Evolutionary conservation across 2,329 filamentous ascomycete species (phyloP).

Genomic region (Pseudocercospora musae): DNA sequence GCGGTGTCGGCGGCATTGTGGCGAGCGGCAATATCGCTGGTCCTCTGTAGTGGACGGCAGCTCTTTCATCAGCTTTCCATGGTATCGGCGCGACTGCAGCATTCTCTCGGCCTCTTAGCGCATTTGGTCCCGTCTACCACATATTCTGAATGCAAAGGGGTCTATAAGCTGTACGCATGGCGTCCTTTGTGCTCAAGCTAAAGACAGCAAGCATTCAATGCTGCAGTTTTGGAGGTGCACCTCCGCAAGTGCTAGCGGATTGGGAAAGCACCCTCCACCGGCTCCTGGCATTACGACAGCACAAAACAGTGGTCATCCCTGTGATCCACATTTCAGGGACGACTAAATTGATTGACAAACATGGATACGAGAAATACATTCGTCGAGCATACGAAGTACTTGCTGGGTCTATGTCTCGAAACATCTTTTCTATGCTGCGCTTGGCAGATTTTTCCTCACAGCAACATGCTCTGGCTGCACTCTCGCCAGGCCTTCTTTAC

Average conservation of each 20-base stretch:
- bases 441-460: conserved; percentile 8
- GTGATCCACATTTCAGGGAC: not conserved
- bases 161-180: not conserved
- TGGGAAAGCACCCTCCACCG: not conserved
- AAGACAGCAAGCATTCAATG: not conserved
- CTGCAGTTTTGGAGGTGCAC: not conserved
- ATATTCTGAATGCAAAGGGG: not conserved
- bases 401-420: not conserved
- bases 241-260: not conserved
- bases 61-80: conserved; percentile 17
- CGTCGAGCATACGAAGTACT: not conserved
- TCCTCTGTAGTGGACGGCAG: conserved; percentile 5
- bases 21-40: not conserved
- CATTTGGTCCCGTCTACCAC: not conserved
- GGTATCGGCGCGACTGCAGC: conserved; percentile 7
- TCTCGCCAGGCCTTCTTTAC: conserved; percentile 81
- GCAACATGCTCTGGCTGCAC: conserved; percentile 51
- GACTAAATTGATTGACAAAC: not conserved
- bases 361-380: not conserved
- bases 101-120: conserved; percentile 4
- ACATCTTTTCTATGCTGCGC: conserved; percentile 1
- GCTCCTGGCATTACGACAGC: not conserved
- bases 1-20: conserved; percentile 16
- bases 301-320: not conserved
- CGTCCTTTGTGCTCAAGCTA: not conserved